Evolutionary conservation across 176 grass and related monocot species (phyloP).

Genomic region (Melocanna baccifera): DNA sequence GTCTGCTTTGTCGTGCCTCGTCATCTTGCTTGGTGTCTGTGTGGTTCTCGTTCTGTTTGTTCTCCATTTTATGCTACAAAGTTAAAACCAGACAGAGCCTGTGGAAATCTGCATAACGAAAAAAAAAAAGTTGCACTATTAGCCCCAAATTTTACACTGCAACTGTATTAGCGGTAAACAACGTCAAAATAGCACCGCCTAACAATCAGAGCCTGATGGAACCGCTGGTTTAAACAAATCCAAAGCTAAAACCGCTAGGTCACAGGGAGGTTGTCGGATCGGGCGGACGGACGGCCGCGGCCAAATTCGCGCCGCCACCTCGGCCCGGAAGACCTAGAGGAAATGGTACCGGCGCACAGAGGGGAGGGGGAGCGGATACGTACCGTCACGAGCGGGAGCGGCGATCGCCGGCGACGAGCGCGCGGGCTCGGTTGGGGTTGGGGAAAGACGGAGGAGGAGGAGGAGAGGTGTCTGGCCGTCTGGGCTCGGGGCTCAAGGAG

Average conservation of each 20-base stretch:
- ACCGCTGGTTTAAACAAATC: background rate
- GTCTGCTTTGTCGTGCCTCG: slow-evolving; percentile 52
- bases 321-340: background rate
- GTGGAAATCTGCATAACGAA: background rate
- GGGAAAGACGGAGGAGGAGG: background rate
- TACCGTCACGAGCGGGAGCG: background rate
- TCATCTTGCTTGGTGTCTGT: slow-evolving; percentile 60
- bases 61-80: slow-evolving; percentile 62
- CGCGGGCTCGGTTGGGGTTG: background rate
- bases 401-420: background rate
- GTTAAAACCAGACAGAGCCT: background rate
- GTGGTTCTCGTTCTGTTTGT: slow-evolving; percentile 52
- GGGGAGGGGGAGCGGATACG: background rate
- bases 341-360: background rate
- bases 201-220: background rate
- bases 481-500: background rate
- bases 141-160: background rate
- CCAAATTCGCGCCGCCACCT: background rate
- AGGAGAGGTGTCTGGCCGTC: background rate
- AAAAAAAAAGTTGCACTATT: background rate
- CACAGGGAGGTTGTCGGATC: background rate
- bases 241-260: background rate
- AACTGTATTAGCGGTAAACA: background rate
- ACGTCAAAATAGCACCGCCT: background rate
- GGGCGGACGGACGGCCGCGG: background rate